phyloP scores from a whole-genome alignment of 495 filamentous ascomycete genomes.

The Penicillium samsonianum region DNA sequence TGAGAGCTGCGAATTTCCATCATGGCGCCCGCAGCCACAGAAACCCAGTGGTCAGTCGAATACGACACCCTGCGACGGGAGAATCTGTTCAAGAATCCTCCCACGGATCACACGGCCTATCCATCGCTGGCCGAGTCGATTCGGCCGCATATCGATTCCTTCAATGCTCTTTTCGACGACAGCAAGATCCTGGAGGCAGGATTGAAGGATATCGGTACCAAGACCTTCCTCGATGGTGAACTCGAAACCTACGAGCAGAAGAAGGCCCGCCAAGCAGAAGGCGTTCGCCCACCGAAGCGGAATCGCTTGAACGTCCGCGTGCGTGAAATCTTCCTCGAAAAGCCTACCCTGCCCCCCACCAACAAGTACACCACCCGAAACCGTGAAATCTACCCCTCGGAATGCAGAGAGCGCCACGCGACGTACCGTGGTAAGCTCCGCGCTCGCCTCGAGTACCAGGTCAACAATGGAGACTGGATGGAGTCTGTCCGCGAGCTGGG shows the following conservation, averaged over 20 bases:
- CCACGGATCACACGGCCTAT: constrained; percentile 83
- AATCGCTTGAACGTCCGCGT: constrained; percentile 75
- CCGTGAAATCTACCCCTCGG: constrained; percentile 84
- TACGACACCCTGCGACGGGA: constrained; percentile 83
- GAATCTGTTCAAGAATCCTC: constrained; percentile 83
- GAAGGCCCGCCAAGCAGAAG: constrained; percentile 40
- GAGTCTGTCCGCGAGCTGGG: constrained; percentile 82
- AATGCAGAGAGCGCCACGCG: constrained; percentile 91
- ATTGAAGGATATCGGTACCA: constrained; percentile 85
- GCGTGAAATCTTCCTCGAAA: constrained; percentile 75
- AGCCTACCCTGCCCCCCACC: constrained; percentile 66
- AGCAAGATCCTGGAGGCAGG: constrained; percentile 71
- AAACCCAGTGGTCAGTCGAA: constrained; percentile 74
- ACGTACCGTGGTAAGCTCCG: constrained; percentile 87
- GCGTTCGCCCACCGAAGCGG: constrained; percentile 53
- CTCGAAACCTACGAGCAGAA: constrained; percentile 44
- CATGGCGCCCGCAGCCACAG: constrained; percentile 58
- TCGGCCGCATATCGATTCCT: constrained; percentile 88
- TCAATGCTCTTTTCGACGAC: constrained; percentile 85
- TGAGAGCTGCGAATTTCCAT: constrained; percentile 23
- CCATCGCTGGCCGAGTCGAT: constrained; percentile 81
- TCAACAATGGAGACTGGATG: constrained; percentile 83
- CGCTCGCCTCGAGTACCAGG: constrained; percentile 73
- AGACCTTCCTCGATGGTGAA: constrained; percentile 80
- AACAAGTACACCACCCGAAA: constrained; percentile 79